Percentiles rank a stretch among this genome's conserved stretches.
Conservation (phyloP, 2,329 filamentous ascomycete species). For the Fusarium domesticum region DNA sequence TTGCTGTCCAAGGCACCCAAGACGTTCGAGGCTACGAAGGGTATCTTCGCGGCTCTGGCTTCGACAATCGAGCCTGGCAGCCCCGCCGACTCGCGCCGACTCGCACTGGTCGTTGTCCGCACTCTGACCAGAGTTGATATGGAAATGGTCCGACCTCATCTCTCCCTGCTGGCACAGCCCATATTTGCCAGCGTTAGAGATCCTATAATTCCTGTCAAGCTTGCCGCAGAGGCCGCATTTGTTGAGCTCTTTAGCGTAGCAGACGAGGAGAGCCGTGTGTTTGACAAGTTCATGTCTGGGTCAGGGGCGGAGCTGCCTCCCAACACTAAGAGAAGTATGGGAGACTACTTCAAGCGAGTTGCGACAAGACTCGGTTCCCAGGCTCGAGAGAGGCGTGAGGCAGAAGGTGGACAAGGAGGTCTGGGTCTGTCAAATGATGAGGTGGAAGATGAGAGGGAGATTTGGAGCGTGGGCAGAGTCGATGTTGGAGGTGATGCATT, state of each 20-base stretch:
- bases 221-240: slow-evolving; percentile 92
- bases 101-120: slow-evolving; percentile 82
- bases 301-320: slow-evolving; percentile 64
- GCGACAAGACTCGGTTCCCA: slow-evolving; percentile 81
- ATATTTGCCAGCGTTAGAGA: slow-evolving; percentile 91
- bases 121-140: slow-evolving; percentile 78
- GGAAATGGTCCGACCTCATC: slow-evolving; percentile 77
- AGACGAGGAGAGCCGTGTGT: slow-evolving; percentile 79
- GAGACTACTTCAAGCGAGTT: slow-evolving; percentile 95
- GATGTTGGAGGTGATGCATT: slow-evolving; percentile 47
- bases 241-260: slow-evolving; percentile 86
- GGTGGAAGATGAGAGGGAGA: slow-evolving; percentile 87
- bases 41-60: slow-evolving; percentile 75
- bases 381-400: slow-evolving; percentile 83
- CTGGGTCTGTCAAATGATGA: slow-evolving; percentile 87
- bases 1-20: slow-evolving; percentile 67
- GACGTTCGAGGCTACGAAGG: slow-evolving; percentile 72
- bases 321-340: slow-evolving; percentile 82
- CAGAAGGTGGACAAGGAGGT: slow-evolving; percentile 84
- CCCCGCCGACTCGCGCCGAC: slow-evolving; percentile 76
- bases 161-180: slow-evolving; percentile 73
- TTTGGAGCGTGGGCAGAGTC: slow-evolving; percentile 91
- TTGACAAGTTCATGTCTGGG: slow-evolving; percentile 83
- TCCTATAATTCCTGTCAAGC: slow-evolving; percentile 88
- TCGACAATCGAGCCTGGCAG: slow-evolving; percentile 72